Evolutionary conservation across 2,329 filamentous ascomycete species (phyloP).

Genomic region (Penicillium sp.): DNA sequence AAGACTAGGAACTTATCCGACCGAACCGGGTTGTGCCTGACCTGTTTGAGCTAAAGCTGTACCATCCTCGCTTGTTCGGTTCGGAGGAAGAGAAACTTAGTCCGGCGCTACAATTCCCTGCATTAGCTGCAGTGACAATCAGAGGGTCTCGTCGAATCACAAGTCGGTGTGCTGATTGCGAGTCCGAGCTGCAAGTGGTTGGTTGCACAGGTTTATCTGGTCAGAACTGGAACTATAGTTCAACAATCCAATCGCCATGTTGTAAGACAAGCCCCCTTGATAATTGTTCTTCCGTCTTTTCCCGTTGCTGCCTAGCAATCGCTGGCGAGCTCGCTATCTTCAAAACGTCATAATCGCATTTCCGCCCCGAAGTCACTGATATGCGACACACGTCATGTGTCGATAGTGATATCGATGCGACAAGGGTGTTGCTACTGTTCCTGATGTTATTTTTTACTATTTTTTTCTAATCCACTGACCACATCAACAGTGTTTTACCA

Average conservation of each 20-base stretch:
- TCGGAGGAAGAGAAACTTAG: not conserved
- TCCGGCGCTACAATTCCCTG: not conserved
- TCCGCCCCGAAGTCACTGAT: not conserved
- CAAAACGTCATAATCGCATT: conserved; percentile 1
- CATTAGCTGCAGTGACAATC: not conserved
- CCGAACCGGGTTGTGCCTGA: not conserved
- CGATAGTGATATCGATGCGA: not conserved
- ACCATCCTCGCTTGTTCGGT: not conserved
- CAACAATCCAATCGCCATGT: conserved; percentile 2
- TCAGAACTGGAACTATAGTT: not conserved
- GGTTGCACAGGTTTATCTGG: conserved; percentile 1
- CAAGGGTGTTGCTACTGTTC: not conserved
- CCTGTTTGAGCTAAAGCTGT: not conserved
- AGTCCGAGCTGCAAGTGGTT: not conserved
- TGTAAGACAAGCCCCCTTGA: conserved; percentile 3
- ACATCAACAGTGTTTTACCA: conserved; percentile 66
- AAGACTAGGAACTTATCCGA: not conserved
- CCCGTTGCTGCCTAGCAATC: not conserved
- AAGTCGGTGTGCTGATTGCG: not conserved
- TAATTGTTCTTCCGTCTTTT: not conserved
- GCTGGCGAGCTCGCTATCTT: not conserved
- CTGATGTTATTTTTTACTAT: not conserved
- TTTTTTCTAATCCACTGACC: conserved; percentile 14
- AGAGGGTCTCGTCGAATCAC: not conserved
- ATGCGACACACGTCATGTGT: not conserved